Conservation (phyloP, 345 rosid species). For the Salix purpurea region DNA sequence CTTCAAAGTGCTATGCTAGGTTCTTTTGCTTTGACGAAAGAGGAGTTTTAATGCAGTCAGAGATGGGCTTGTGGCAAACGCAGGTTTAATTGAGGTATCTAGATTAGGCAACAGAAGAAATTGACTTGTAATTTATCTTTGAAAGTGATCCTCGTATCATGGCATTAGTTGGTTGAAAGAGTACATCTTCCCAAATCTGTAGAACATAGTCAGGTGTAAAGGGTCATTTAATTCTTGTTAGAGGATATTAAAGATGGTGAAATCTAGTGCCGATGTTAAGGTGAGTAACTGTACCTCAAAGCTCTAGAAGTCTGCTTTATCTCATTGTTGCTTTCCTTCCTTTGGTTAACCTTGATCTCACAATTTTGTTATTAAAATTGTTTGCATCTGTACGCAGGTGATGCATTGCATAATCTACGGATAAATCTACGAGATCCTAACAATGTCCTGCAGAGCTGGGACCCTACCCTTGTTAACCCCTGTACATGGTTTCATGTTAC, state of each 20-base stretch:
- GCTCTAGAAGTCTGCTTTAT: background rate
- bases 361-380: background rate
- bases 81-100: background rate
- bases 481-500: conserved; percentile 49
- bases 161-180: background rate
- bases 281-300: background rate
- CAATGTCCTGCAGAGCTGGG: conserved; percentile 41
- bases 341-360: background rate
- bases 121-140: background rate
- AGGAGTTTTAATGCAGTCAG: background rate
- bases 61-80: background rate
- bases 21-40: background rate
- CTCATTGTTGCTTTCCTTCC: background rate
- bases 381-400: conserved; percentile 20
- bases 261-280: background rate
- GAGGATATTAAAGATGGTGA: background rate
- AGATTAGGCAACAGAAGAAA: background rate
- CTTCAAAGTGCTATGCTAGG: background rate
- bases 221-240: background rate
- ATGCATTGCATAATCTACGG: conserved; percentile 30
- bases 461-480: conserved; percentile 31
- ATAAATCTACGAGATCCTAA: conserved; percentile 33
- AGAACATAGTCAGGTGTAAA: background rate
- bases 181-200: background rate
- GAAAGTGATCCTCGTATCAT: background rate